Conservation (phyloP, 768 basidiomycete genomes). For the Lactarius deliciosus region DNA sequence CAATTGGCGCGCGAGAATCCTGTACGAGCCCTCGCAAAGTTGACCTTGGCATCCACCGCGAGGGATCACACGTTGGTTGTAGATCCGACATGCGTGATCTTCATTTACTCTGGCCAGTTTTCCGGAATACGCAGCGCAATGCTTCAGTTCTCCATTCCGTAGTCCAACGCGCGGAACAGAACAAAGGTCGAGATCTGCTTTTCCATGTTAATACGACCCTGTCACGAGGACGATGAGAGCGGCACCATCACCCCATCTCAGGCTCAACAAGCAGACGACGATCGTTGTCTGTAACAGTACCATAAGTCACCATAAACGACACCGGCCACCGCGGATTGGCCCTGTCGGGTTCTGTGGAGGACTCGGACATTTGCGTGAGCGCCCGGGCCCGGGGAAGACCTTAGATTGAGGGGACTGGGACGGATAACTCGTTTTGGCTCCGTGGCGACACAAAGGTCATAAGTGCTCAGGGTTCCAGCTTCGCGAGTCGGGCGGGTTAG, state of each 20-base stretch:
- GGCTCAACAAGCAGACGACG: slow-evolving; percentile 13
- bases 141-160: slow-evolving; percentile 16
- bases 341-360: slow-evolving; percentile 12
- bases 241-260: background rate
- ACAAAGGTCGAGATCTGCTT: slow-evolving; percentile 12
- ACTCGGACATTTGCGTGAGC: slow-evolving; percentile 3
- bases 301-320: slow-evolving; percentile 11
- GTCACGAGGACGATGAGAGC: background rate
- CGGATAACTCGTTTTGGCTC: no score
- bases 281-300: background rate
- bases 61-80: background rate
- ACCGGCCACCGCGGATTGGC: slow-evolving; percentile 21
- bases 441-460: no score
- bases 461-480: no score
- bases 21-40: background rate
- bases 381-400: slow-evolving; percentile 14
- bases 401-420: slow-evolving; percentile 7
- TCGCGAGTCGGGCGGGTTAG: no score
- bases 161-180: slow-evolving; percentile 13
- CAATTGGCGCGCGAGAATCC: background rate
- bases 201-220: background rate
- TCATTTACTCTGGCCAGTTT: background rate
- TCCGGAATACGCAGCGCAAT: slow-evolving; percentile 2
- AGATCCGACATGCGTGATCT: slow-evolving; percentile 4
- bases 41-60: background rate